A percentile compares a stretch with the other conserved stretches of the same genome.
Evolutionary conservation across 148 eudicot genomes (phyloP).

Genomic region (Dysphania ambrosioides): DNA sequence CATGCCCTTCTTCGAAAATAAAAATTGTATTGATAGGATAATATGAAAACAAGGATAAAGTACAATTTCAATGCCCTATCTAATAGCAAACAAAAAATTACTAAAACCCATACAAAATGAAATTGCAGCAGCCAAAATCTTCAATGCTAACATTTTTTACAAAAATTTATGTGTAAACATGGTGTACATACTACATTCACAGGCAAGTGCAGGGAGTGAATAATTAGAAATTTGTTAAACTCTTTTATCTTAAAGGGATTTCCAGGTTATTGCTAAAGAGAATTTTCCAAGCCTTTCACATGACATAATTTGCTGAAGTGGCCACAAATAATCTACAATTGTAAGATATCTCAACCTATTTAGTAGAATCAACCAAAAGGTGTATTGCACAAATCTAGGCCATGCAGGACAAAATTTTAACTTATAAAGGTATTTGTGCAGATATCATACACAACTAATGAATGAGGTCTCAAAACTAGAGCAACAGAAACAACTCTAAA

Average conservation of each 20-base stretch:
- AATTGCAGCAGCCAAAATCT: neutral
- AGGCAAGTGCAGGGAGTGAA: neutral
- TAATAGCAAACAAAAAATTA: neutral
- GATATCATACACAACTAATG: neutral
- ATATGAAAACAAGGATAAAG: constrained; percentile 11
- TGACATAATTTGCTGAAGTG: neutral
- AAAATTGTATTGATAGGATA: neutral
- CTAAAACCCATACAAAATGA: neutral
- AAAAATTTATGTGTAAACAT: neutral
- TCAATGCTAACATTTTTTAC: too few relatives aligned
- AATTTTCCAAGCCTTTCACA: neutral
- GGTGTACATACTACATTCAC: neutral
- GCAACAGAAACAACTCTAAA: neutral
- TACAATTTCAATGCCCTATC: neutral
- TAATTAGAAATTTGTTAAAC: neutral
- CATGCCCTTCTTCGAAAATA: neutral
- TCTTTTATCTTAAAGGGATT: neutral
- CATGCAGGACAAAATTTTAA: neutral
- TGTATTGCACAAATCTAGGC: neutral
- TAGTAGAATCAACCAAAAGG: neutral
- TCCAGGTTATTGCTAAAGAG: neutral
- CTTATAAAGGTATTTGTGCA: neutral
- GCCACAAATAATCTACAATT: too few relatives aligned
- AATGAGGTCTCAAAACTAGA: neutral
- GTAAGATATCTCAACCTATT: neutral